A percentile compares a stretch with the other conserved stretches of the same genome.
Conservation (phyloP, 2,329 filamentous ascomycete genomes). For the Fusarium equiseti region DNA sequence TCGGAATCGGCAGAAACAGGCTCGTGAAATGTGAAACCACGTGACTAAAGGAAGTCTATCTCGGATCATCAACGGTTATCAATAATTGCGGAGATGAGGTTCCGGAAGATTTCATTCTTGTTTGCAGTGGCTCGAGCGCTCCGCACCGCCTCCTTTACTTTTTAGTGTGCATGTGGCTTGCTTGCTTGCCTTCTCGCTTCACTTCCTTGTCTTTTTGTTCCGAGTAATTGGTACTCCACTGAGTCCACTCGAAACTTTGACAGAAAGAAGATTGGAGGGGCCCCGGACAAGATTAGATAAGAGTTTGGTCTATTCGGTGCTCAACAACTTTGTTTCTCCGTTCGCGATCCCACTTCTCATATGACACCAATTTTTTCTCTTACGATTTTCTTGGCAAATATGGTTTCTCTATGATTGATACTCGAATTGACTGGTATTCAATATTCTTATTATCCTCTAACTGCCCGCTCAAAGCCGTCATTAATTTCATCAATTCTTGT, state of each 20-base stretch:
- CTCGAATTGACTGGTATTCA: conserved; percentile 1
- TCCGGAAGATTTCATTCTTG: conserved; percentile 12
- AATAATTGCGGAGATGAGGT: conserved; percentile 22
- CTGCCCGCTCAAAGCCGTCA: conserved; percentile 1
- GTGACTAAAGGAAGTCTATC: conserved; percentile 21
- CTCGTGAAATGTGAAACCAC: conserved; percentile 47
- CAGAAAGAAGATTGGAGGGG: conserved; percentile 41
- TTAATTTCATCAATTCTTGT: conserved; percentile 20
- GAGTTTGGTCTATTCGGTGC: conserved; percentile 39
- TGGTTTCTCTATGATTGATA: conserved; percentile 33
- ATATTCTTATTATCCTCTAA: not conserved
- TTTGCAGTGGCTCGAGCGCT: conserved; percentile 2
- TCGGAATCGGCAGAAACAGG: conserved; percentile 43
- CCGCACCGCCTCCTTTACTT: conserved; percentile 25
- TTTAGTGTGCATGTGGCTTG: not conserved
- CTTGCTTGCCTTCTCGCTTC: not conserved
- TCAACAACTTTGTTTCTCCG: conserved; percentile 46
- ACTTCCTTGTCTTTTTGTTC: conserved; percentile 19
- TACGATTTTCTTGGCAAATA: conserved; percentile 28
- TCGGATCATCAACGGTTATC: conserved; percentile 37
- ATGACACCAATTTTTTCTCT: conserved; percentile 34
- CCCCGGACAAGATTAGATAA: conserved; percentile 47
- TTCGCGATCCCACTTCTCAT: conserved; percentile 42
- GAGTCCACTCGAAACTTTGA: conserved; percentile 4
- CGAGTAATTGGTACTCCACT: conserved; percentile 23